These are phyloP conservation scores for Colletotrichum viniferum DNA, from an alignment of 2,329 filamentous ascomycete species.

Conservation along the genomic window DNA sequence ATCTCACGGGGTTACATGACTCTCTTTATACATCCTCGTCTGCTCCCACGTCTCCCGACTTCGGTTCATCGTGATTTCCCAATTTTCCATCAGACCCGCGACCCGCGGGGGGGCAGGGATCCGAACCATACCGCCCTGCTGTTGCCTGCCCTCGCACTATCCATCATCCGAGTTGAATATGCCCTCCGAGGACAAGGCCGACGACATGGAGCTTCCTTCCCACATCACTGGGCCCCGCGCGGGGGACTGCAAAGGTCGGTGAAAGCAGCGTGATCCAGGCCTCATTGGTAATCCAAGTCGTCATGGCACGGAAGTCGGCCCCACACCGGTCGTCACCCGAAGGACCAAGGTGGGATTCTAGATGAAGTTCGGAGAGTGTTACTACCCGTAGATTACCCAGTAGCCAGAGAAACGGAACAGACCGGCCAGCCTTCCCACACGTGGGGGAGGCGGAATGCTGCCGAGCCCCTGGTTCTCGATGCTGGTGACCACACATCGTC, in stretches of 20 bases:
- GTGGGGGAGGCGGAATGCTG: background rate
- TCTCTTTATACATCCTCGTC: conserved; percentile 5
- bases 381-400: background rate
- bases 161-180: background rate
- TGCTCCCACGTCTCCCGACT: background rate
- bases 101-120: background rate
- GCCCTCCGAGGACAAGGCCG: background rate
- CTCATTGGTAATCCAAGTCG: background rate
- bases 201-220: background rate
- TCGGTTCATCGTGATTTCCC: background rate
- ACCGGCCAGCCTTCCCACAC: background rate
- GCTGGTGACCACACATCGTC: background rate
- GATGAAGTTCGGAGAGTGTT: background rate
- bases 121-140: background rate
- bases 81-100: background rate
- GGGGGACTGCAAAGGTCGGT: background rate
- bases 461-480: background rate
- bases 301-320: conserved; percentile 9
- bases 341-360: background rate
- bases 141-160: background rate
- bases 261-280: background rate
- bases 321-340: background rate
- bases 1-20: background rate
- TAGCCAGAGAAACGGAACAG: background rate
- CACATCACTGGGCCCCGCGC: background rate